Percentiles rank a stretch among this genome's conserved stretches.
These are phyloP conservation scores for Chlorella vulgaris DNA, from an alignment of 139 green algal genomes.

Conservation along the genomic window DNA sequence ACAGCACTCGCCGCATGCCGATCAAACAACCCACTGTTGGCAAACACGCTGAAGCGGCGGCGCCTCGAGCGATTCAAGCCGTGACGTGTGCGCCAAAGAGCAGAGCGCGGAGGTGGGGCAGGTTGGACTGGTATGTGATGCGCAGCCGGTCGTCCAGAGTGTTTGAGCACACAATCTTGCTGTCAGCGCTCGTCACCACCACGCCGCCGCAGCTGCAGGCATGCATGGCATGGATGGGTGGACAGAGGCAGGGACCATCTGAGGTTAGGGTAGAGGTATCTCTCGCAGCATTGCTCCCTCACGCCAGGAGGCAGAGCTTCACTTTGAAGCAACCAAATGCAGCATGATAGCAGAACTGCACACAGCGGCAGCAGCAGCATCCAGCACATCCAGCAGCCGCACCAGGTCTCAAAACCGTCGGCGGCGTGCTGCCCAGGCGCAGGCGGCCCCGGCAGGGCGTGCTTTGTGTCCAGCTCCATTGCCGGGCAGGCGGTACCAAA, in stretches of 20 bases:
- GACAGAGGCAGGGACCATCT: too few species aligned
- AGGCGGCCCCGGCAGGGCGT: constrained; percentile 75
- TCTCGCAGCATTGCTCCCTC: too few species aligned
- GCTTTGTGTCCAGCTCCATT: constrained; percentile 68
- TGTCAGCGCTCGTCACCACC: constrained; percentile 83
- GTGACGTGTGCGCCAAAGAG: constrained; percentile 65
- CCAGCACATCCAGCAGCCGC: constrained; percentile 1
- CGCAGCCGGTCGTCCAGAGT: constrained; percentile 91
- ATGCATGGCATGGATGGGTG: neutral
- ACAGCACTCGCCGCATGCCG: too few species aligned
- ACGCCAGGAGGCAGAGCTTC: too few species aligned
- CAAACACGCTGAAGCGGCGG: too few species aligned
- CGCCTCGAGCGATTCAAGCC: neutral
- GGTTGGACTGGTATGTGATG: constrained; percentile 81
- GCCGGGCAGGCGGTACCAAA: constrained; percentile 58
- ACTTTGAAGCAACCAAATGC: too few species aligned
- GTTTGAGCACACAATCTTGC: constrained; percentile 91
- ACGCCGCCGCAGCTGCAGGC: constrained; percentile 86
- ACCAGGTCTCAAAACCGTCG: constrained; percentile 68
- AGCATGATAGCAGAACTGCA: too few species aligned
- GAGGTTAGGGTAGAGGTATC: too few species aligned
- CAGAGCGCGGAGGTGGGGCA: constrained; percentile 71
- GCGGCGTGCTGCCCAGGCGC: constrained; percentile 39
- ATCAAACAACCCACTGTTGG: too few species aligned
- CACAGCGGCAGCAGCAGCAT: too few species aligned